A percentile compares a stretch with the other conserved stretches of the same genome.
phyloP scores from a whole-genome alignment of 345 rosid species.

The Geranium rotundifolium region DNA sequence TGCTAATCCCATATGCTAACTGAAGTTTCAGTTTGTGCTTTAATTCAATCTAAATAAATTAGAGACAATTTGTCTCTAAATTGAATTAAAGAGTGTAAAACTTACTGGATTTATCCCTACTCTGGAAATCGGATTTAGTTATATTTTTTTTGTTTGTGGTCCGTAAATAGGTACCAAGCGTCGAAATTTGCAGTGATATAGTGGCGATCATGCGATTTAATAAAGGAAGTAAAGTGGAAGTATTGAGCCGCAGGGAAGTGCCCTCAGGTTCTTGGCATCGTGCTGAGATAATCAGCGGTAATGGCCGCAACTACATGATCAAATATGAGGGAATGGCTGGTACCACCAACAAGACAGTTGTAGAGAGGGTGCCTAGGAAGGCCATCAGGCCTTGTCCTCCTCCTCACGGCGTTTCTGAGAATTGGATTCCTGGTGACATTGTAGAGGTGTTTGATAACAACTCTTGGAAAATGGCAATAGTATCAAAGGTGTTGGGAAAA shows the following conservation, averaged over 20 bases:
- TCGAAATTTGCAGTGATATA: constrained; percentile 5
- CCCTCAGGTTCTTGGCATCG: constrained; percentile 68
- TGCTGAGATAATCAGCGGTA: constrained; percentile 56
- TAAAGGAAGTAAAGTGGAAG: constrained; percentile 62
- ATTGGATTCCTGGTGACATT: constrained; percentile 61
- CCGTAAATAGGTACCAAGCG: not conserved
- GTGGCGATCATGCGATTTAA: constrained; percentile 41
- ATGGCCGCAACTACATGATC: constrained; percentile 52
- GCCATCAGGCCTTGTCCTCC: constrained; percentile 59
- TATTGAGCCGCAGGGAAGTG: constrained; percentile 40
- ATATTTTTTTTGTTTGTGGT: too few relatives aligned
- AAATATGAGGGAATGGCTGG: constrained; percentile 24
- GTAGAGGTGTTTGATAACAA: constrained; percentile 51
- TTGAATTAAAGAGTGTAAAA: not conserved
- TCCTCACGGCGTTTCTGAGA: constrained; percentile 16
- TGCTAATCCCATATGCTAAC: not conserved
- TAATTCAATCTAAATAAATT: too few relatives aligned
- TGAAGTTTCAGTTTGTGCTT: not conserved
- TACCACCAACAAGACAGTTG: constrained; percentile 8
- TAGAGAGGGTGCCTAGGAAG: constrained; percentile 41
- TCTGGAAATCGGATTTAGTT: not conserved
- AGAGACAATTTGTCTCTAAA: not conserved
- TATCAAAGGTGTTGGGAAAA: constrained; percentile 36
- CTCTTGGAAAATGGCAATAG: constrained; percentile 75
- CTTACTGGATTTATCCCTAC: not conserved